phyloP scores from a whole-genome alignment of 106 monocot genomes.

The Dendrobium officinale region DNA sequence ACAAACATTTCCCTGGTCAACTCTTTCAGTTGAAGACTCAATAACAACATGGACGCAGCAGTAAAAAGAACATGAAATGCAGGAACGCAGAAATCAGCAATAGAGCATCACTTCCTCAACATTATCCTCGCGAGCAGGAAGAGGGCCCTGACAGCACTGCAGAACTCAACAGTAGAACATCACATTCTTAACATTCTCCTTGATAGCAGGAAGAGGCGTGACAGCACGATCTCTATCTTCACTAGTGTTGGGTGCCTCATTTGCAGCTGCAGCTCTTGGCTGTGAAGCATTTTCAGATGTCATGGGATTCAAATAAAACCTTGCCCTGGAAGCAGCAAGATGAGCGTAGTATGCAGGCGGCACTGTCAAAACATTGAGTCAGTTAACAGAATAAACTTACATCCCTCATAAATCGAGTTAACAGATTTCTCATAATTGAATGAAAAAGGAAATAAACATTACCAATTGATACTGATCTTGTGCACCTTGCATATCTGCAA shows the following conservation, averaged over 20 bases:
- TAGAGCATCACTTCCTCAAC: too few relatives aligned
- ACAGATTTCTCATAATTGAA: background rate
- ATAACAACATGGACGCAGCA: background rate
- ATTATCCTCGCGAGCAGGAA: background rate
- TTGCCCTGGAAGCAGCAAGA: conserved; percentile 72
- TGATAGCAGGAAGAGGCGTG: conserved; percentile 56
- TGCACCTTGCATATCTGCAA: conserved; percentile 80
- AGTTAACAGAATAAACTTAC: background rate
- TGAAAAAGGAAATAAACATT: background rate
- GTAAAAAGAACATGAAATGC: background rate
- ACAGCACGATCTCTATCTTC: conserved; percentile 23
- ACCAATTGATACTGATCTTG: conserved; percentile 83
- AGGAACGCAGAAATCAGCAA: background rate
- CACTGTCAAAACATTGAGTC: conserved; percentile 25
- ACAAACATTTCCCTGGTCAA: too few relatives aligned
- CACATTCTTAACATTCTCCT: conserved; percentile 40
- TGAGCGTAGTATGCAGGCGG: conserved; percentile 85
- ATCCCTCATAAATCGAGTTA: background rate
- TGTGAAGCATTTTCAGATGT: conserved; percentile 36
- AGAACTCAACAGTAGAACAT: conserved; percentile 47
- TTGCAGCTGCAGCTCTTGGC: conserved; percentile 9
- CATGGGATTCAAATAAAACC: conserved; percentile 71
- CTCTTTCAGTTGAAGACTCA: background rate
- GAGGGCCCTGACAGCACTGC: background rate
- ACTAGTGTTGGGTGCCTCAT: conserved; percentile 9